A percentile compares a stretch with the other conserved stretches of the same genome.
Evolutionary conservation across 805 yeast species (phyloP).

Genomic region (Yarrowia divulgata): DNA sequence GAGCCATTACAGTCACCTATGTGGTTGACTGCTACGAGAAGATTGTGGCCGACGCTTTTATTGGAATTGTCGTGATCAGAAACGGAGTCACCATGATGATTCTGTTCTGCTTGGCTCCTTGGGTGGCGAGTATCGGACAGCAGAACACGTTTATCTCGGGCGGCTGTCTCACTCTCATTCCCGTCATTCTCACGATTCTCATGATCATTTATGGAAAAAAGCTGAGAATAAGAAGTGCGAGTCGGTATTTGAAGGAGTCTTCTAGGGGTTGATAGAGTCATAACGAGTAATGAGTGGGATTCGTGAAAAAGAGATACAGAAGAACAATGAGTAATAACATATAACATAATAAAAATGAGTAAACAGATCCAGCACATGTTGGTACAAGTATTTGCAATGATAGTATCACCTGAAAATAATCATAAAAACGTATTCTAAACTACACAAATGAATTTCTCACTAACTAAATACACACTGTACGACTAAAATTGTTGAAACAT

Average conservation of each 20-base stretch:
- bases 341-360: no score
- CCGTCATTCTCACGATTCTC: not conserved
- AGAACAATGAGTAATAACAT: no score
- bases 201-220: not conserved
- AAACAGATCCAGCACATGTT: no score
- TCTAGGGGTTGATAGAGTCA: not conserved
- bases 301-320: no score
- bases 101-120: not conserved
- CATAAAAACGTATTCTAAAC: no score
- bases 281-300: no score
- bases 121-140: not conserved
- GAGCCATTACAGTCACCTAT: constrained; percentile 1
- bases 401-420: no score
- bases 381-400: no score
- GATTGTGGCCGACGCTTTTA: not conserved
- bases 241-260: not conserved
- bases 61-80: constrained; percentile 4
- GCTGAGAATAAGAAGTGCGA: not conserved
- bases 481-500: no score
- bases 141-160: not conserved
- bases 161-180: not conserved
- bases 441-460: no score
- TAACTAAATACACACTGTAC: no score
- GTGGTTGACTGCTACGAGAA: not conserved
- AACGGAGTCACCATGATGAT: not conserved